A percentile compares a stretch with the other conserved stretches of the same genome.
phyloP scores from a whole-genome alignment of 345 rosid genomes.

The Populus nigra region DNA sequence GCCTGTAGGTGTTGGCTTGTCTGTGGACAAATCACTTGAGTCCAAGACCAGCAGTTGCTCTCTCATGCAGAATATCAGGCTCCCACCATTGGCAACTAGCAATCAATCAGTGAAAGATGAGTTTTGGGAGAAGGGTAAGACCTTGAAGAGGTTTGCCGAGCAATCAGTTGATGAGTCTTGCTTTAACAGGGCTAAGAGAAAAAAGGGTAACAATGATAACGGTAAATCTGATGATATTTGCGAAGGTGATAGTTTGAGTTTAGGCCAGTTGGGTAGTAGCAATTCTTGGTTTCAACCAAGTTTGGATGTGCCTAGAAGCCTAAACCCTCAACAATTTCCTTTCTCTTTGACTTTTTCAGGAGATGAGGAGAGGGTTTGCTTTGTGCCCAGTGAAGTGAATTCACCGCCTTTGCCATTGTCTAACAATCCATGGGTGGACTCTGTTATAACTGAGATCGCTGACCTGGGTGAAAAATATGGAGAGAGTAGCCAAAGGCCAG shows the following conservation, averaged over 20 bases:
- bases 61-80: conserved; percentile 78
- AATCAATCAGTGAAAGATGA: conserved; percentile 45
- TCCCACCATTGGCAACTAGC: conserved; percentile 80
- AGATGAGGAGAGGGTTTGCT: conserved; percentile 66
- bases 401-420: conserved; percentile 63
- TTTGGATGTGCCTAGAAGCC: conserved; percentile 37
- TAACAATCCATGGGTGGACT: conserved; percentile 75
- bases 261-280: conserved; percentile 44
- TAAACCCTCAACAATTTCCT: conserved; percentile 52
- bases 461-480: conserved; percentile 62
- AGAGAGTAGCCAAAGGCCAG: conserved; percentile 56
- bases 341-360: conserved; percentile 69
- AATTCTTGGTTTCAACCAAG: conserved; percentile 73
- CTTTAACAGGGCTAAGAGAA: conserved; percentile 69
- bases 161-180: conserved; percentile 55
- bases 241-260: conserved; percentile 44
- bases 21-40: conserved; percentile 66
- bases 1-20: conserved; percentile 62
- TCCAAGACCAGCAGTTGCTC: conserved; percentile 57
- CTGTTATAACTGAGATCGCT: conserved; percentile 68
- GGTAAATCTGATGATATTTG: conserved; percentile 14
- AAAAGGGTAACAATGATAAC: conserved; percentile 40
- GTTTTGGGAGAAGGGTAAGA: conserved; percentile 69
- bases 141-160: conserved; percentile 82
- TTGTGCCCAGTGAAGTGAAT: conserved; percentile 64